Percentiles rank a stretch among this genome's conserved stretches.
Evolutionary conservation across 148 eudicot genomes (phyloP).

Genomic region (Fagopyrum esculentum): DNA sequence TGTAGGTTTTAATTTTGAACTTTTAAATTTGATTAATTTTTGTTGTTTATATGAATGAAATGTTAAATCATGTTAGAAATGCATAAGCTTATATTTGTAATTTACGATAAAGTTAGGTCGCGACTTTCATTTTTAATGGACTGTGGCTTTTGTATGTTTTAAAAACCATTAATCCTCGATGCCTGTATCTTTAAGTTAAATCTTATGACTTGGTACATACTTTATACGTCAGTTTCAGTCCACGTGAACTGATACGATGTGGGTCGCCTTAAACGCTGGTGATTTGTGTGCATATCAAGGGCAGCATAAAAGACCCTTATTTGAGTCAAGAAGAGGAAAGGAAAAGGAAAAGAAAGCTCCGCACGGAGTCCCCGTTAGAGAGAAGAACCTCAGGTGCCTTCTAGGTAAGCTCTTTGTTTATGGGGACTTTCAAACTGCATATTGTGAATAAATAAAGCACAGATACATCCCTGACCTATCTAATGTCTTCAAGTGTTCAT

Average conservation of each 20-base stretch:
- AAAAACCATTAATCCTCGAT: background rate
- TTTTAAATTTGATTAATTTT: too few species aligned
- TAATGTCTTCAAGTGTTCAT: background rate
- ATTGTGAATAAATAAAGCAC: background rate
- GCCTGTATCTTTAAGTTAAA: background rate
- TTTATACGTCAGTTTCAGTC: background rate
- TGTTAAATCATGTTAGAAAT: too few species aligned
- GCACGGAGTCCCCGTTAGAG: background rate
- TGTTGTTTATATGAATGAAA: too few species aligned
- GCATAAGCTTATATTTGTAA: too few species aligned
- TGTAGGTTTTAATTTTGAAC: too few species aligned
- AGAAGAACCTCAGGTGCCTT: background rate
- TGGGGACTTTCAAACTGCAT: background rate
- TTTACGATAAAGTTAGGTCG: too few species aligned
- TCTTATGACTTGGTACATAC: background rate
- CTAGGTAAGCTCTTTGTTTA: background rate
- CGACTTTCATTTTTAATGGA: too few species aligned
- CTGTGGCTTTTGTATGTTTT: too few species aligned
- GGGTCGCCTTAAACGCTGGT: background rate
- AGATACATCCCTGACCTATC: background rate
- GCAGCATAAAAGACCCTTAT: background rate
- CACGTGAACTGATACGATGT: background rate
- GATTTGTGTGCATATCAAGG: background rate
- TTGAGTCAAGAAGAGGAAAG: background rate
- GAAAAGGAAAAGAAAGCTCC: background rate